Base-by-base conservation (phyloP, 148 eudicot species). In the Cornus suecica region DNA sequence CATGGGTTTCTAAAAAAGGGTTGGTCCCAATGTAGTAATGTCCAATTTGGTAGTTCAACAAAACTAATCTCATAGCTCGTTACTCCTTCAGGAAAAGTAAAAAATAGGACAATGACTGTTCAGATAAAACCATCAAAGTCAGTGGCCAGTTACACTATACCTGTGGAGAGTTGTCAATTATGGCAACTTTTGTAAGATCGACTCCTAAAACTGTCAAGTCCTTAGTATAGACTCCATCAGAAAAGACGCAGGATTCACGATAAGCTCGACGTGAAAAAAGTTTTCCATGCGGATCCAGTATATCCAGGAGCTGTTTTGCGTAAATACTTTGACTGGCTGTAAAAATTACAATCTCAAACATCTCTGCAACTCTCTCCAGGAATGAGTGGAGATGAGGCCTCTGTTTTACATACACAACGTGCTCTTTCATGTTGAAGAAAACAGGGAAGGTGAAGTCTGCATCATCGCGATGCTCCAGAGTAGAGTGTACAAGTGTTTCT, bases 241-340 rank as follows among this genome's bases (percentile, higher is more conserved):
- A 76, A 80, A 91, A 90, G 66, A 85, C 85, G 88, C 99, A 95
- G 32, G 99, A 95, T 78, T 95, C 99, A 60, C 98, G 94, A 80
- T 91, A 91, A 64, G 93, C 97, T 78, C 98, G 88, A 41, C 85
- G 86, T 63, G 97, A 85, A 58, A 95, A 84, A 76, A 93, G 65
- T 70, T 87, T 93, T 77, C 91, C 88, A 71, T 88, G 89, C 60
- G 98, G 97, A 84, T 95, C 99, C 82, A 95, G 71, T 72, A 89
- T 90, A 81, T 95, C 92, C 52, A 95, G 78, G 74, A 95, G 97
- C 67, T 93, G 93, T 66, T 87, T 83, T 5, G 99, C 99, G 70
- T 95, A 95, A 70, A 93, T 87, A 87, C 98, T 91, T 81, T 91
- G 97, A 83, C 99, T 95, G 79, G 99, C 99, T 48, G 99, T 95